These are phyloP conservation scores for Rehmannia glutinosa DNA, from an alignment of 257 asterid species.

Conservation along the genomic window DNA sequence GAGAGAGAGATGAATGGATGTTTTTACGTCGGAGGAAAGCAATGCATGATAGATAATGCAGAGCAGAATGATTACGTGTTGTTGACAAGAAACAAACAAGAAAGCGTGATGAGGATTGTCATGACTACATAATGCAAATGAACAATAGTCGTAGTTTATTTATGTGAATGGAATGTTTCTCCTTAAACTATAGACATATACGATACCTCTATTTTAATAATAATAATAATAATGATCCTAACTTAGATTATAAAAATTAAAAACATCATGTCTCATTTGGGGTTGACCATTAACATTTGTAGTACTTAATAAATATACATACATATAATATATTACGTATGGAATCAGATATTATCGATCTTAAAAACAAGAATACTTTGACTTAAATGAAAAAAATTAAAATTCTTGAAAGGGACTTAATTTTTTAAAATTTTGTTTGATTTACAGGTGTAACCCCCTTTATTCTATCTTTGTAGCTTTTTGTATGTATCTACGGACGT, in stretches of 20 bases:
- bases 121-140: background rate
- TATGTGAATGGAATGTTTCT: slow-evolving; percentile 10
- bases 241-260: background rate
- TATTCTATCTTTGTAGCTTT: too few species aligned
- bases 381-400: background rate
- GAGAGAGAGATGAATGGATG: background rate
- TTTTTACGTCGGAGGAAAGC: slow-evolving; percentile 46
- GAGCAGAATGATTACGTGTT: slow-evolving; percentile 30
- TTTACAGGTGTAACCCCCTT: background rate
- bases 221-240: background rate
- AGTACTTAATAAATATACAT: background rate
- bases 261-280: background rate
- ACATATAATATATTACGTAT: background rate
- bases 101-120: slow-evolving; percentile 20
- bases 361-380: background rate
- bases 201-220: background rate
- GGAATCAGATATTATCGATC: background rate
- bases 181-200: background rate
- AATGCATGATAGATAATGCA: slow-evolving; percentile 50
- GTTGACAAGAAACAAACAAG: slow-evolving; percentile 31
- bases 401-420: too few species aligned
- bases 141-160: background rate
- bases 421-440: background rate
- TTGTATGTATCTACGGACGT: too few species aligned
- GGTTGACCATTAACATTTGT: background rate